Conservation (phyloP, 371 early-diverging fungal species). For the Syncephalastrum contaminatum region DNA sequence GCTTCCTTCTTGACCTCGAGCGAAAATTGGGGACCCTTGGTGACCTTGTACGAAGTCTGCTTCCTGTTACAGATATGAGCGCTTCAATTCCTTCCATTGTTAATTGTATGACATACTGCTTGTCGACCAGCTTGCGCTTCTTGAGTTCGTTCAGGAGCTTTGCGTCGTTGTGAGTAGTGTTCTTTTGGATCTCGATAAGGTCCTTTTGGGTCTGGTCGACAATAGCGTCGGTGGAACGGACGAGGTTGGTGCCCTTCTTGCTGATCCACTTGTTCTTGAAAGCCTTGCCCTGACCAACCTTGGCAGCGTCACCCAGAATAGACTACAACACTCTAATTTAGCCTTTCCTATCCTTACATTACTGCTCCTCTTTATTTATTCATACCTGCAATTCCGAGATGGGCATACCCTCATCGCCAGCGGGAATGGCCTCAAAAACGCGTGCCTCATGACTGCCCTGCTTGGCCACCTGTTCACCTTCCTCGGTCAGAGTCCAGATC, state of each 20-base stretch:
- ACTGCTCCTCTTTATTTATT: neutral
- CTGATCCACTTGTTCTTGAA: slow-evolving; percentile 97
- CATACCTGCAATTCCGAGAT: slow-evolving; percentile 78
- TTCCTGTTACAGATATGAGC: slow-evolving; percentile 57
- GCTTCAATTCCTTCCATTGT: neutral
- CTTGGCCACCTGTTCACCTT: slow-evolving; percentile 84
- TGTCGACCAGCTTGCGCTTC: slow-evolving; percentile 84
- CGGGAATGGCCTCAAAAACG: slow-evolving; percentile 89
- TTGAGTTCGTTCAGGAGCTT: slow-evolving; percentile 81
- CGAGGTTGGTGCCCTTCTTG: slow-evolving; percentile 73
- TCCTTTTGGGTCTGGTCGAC: slow-evolving; percentile 84
- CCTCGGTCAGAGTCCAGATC: slow-evolving; percentile 79
- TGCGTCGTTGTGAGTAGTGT: slow-evolving; percentile 62
- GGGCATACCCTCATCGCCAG: slow-evolving; percentile 77
- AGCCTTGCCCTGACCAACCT: slow-evolving; percentile 93
- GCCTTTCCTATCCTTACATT: neutral
- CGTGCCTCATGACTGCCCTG: slow-evolving; percentile 93
- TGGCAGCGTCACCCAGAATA: slow-evolving; percentile 74
- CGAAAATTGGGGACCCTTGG: slow-evolving; percentile 90
- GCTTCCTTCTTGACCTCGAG: slow-evolving; percentile 81
- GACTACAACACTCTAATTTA: slow-evolving; percentile 17
- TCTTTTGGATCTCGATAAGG: slow-evolving; percentile 64
- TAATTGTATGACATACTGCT: slow-evolving; percentile 49
- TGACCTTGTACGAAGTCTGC: slow-evolving; percentile 78
- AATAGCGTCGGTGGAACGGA: slow-evolving; percentile 75